Percentiles rank a stretch among this genome's conserved stretches.
These are phyloP conservation scores for Polygonum maritimum DNA, from an alignment of 148 eudicot genomes.

Conservation along the genomic window DNA sequence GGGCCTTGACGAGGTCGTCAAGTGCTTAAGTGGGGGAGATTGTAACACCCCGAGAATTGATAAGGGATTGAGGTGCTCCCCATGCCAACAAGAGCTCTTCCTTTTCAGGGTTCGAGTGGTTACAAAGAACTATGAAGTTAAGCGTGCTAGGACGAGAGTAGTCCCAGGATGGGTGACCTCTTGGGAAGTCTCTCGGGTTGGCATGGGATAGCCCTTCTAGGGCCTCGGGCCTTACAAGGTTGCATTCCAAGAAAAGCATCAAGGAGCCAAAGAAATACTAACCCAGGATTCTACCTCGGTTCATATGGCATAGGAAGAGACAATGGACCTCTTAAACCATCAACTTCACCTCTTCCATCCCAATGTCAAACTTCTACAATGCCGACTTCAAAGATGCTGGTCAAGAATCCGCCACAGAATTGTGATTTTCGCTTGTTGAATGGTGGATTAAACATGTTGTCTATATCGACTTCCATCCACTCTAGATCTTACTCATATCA, in stretches of 20 bases:
- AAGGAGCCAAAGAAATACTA: conserved; percentile 63
- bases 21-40: too few relatives aligned
- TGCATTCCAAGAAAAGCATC: conserved; percentile 80
- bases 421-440: background rate
- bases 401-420: background rate
- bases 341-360: conserved; percentile 16
- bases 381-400: background rate
- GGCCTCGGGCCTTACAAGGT: conserved; percentile 6
- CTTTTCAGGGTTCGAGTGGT: too few relatives aligned
- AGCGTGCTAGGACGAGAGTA: too few relatives aligned
- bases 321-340: conserved; percentile 12
- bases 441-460: background rate
- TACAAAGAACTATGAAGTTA: too few relatives aligned
- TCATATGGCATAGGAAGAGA: conserved; percentile 11
- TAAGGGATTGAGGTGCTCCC: too few relatives aligned
- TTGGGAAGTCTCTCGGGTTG: too few relatives aligned
- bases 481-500: background rate
- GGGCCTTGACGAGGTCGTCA: too few relatives aligned
- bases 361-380: conserved; percentile 14
- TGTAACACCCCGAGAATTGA: too few relatives aligned
- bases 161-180: too few relatives aligned
- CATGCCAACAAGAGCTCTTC: too few relatives aligned
- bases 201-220: too few relatives aligned
- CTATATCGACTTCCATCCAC: background rate
- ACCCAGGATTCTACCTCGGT: conserved; percentile 61